Percentiles rank a stretch among this genome's conserved stretches.
Conservation (phyloP, 106 monocot genomes). For the Agapanthus africanus region DNA sequence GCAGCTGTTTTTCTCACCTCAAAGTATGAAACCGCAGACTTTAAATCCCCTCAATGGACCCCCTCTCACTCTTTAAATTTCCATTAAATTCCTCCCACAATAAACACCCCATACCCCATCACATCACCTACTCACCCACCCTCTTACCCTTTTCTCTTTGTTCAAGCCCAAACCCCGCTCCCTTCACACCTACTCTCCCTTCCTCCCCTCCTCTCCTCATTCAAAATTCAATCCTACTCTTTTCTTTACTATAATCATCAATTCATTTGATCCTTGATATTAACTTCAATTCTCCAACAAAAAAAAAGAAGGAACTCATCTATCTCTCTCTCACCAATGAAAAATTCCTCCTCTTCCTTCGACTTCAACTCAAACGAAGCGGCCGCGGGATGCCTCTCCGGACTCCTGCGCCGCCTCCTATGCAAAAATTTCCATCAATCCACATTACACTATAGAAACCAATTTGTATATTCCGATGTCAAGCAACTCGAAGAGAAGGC, state of each 20-base stretch:
- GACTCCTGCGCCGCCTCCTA: slow-evolving; percentile 10
- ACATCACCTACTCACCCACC: neutral
- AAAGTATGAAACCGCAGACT: slow-evolving; percentile 5
- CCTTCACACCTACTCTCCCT: neutral
- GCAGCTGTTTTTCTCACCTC: neutral
- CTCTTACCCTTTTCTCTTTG: neutral
- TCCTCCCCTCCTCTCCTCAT: neutral
- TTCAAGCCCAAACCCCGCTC: slow-evolving; percentile 10
- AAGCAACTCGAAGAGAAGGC: neutral
- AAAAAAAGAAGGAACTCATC: no score
- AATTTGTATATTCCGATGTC: neutral
- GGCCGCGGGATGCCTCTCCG: slow-evolving; percentile 15
- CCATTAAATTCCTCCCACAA: neutral
- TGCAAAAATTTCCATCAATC: neutral
- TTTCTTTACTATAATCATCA: no score
- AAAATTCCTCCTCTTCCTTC: slow-evolving; percentile 4
- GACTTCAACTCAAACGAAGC: neutral
- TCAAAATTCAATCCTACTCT: neutral
- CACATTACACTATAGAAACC: neutral
- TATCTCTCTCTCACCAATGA: neutral
- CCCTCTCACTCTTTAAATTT: neutral
- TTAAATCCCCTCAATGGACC: neutral
- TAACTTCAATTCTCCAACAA: neutral
- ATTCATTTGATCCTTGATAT: no score
- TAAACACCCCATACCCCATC: neutral